phyloP scores from a whole-genome alignment of 176 grass and related monocot genomes.

The Carex pumila region DNA sequence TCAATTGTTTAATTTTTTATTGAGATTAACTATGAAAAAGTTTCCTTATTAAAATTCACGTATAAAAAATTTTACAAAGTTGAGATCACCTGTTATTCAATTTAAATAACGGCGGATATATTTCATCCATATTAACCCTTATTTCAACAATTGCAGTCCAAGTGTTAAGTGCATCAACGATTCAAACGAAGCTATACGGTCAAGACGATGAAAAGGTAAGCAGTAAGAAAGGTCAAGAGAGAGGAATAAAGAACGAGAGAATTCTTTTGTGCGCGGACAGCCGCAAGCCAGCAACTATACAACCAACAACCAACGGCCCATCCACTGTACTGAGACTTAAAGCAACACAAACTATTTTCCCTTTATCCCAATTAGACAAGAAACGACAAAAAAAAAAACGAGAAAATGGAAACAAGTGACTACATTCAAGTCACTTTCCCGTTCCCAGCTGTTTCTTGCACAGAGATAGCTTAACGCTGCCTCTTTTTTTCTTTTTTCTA shows the following conservation, averaged over 20 bases:
- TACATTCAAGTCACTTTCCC: neutral
- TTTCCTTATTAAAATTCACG: too few relatives aligned
- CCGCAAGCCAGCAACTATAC: neutral
- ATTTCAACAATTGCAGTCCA: too few relatives aligned
- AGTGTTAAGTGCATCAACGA: neutral
- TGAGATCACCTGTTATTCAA: too few relatives aligned
- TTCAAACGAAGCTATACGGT: neutral
- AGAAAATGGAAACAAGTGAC: too few relatives aligned
- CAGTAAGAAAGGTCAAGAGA: neutral
- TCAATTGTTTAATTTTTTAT: too few relatives aligned
- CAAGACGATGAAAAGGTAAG: neutral
- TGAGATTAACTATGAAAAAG: too few relatives aligned
- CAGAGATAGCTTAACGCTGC: neutral
- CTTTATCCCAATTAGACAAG: neutral
- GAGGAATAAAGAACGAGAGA: neutral
- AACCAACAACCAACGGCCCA: neutral
- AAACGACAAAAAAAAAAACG: neutral
- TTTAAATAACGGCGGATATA: too few relatives aligned
- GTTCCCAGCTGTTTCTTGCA: neutral
- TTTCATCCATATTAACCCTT: too few relatives aligned
- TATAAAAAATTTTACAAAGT: too few relatives aligned
- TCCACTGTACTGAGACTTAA: neutral
- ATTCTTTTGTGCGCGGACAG: neutral
- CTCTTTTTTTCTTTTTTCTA: neutral
- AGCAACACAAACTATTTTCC: neutral